Base-by-base conservation (phyloP, 805 yeast genomes). In the Starmerella davenportii region DNA sequence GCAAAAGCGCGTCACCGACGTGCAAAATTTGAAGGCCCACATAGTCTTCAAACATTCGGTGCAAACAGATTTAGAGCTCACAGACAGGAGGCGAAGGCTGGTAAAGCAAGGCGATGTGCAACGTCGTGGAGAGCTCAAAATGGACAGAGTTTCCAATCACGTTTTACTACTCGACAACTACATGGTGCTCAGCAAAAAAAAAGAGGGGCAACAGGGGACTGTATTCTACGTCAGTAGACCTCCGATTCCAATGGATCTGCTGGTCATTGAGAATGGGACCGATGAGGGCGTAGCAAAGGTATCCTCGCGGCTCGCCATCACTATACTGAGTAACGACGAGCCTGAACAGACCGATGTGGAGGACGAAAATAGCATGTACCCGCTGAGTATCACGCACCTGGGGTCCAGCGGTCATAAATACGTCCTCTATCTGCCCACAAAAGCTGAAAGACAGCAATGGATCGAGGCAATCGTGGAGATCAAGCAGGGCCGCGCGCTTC, bases 91-190 rank as follows among this genome's bases (percentile, higher is more conserved):
- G 36, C 63, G 93, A 46, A 67, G 61, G 44, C 58, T 80, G 20
- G 53, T 76, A 34, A 62, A 62, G 45, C 60, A 75, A 9, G 90
- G 84, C 0, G 68, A 65, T 20, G 66, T 78, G 15, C 49, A 61
- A 2, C 64, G 76, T 39, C 72, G 75, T 42, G 72, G 80, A 13
- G 90, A 77, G 36, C 59, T 73, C 49, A 70, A 74, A 61, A 60
- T 74, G 23, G 76, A 74, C 30, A 64, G 78, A 30, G 58, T 62
- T 5, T 60, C 66, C 0, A 57, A 62, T 1, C 63, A 70, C 45
- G 49, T 78, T 19, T 69, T 79, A 16, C 57, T 81, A 21, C 57
- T 81, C 38, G 93, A 81, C 51, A 79, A 81, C 50, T 79, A 65
- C 48, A 56, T 81, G 33, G 52, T 61, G 2, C 41, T 62, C 19